Conservation (phyloP, 768 basidiomycete species). For the Cystobasidium onofrii region DNA sequence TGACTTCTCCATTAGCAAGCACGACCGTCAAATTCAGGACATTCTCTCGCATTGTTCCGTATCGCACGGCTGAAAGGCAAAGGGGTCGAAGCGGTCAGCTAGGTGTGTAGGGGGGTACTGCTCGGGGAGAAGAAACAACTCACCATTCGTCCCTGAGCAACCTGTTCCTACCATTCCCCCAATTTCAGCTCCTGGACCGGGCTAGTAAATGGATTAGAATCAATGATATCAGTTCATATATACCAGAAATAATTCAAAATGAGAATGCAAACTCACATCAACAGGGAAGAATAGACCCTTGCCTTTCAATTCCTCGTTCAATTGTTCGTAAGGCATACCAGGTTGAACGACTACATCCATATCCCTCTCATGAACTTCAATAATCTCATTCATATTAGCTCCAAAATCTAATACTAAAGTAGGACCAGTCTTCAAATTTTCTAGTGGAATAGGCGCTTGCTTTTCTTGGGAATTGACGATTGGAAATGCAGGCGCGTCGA, state of each 20-base stretch:
- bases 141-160: constrained; percentile 66
- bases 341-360: constrained; percentile 68
- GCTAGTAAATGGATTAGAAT: too few relatives aligned
- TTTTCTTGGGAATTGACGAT: not conserved
- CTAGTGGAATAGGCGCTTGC: constrained; percentile 43
- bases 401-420: constrained; percentile 38
- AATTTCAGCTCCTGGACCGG: constrained; percentile 47
- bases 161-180: constrained; percentile 85
- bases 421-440: constrained; percentile 38
- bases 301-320: constrained; percentile 61
- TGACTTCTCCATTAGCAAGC: constrained; percentile 76
- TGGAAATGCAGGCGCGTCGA: constrained; percentile 29
- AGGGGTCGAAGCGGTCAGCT: not conserved
- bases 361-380: constrained; percentile 60
- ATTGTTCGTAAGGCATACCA: constrained; percentile 54
- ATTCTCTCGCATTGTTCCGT: constrained; percentile 52
- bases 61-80: constrained; percentile 52
- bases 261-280: constrained; percentile 30
- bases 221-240: too few relatives aligned
- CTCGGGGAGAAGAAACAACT: not conserved
- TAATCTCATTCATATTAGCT: constrained; percentile 62
- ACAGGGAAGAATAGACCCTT: constrained; percentile 80
- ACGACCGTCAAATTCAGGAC: constrained; percentile 63
- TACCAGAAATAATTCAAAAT: too few relatives aligned
- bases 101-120: not conserved